Base-by-base conservation (phyloP, 306 rosid species). In the Nissolia schottii region DNA sequence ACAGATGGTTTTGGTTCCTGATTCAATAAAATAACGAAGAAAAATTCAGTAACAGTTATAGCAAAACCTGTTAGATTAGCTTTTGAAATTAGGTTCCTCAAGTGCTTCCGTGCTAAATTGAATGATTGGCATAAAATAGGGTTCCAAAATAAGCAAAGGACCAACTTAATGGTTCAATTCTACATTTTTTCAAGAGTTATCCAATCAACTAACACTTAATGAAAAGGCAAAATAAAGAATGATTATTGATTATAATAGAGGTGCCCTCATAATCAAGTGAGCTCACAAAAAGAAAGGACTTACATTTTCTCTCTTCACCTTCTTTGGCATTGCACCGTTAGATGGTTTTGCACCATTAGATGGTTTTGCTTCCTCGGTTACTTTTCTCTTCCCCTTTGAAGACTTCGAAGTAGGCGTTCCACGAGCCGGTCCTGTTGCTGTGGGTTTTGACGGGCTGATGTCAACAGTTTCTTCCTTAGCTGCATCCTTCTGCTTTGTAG, bases 221-320 rank as follows among this genome's bases (percentile, higher is more conserved):
- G 23, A 60, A 40, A 56, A 59, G 40, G 51, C 62, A 25, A 64
- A 65, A 19, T 19, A 55, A 56, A 62, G 48, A n/a, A n/a, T n/a
- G n/a, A n/a, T n/a, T 51, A 57, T 48, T 40, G 72, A 56, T 14
- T 65, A 68, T 28, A 28, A 60, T 7, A 18, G 24, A 53, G 48
- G 51, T 46, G 11, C 66, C 32, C 41, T 25, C 11, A 61, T 25
- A 67, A 53, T 56, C 54, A 73, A 49, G 54, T 49, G 49, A 25
- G 68, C 50, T 73, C 64, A 64, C 5, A 49, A 38, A 56, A 62
- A 25, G 37, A 10, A 70, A 43, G 7, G 38, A 77, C 97, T 66
- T 87, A 90, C 98, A 79, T 85, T 86, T 80, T 93, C 98, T 3
- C 87, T 61, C 86, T 87, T 94, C 83, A 89, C 94, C 80, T 94